Conservation (phyloP, 2,329 filamentous ascomycete genomes). For the Penicillium sp. region DNA sequence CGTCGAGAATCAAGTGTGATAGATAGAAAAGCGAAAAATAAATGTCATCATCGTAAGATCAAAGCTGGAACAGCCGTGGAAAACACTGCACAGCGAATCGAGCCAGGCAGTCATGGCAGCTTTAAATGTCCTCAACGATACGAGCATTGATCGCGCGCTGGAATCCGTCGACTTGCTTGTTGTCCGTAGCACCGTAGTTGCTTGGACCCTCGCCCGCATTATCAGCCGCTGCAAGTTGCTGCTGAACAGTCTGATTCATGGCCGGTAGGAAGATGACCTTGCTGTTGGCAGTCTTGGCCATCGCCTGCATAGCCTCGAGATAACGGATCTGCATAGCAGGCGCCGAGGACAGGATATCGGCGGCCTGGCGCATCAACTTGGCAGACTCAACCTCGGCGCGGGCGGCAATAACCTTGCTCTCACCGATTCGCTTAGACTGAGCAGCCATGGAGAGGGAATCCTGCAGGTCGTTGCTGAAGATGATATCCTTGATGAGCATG, state of each 20-base stretch:
- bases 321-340: slow-evolving; percentile 99
- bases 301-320: slow-evolving; percentile 97
- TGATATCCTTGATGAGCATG: slow-evolving; percentile 99
- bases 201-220: slow-evolving; percentile 60
- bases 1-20: slow-evolving; percentile 7
- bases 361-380: slow-evolving; percentile 82
- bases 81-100: not conserved
- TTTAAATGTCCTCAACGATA: slow-evolving; percentile 81
- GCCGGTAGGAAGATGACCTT: slow-evolving; percentile 85
- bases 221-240: slow-evolving; percentile 55
- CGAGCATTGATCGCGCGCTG: slow-evolving; percentile 80
- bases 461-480: slow-evolving; percentile 94
- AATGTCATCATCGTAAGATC: slow-evolving; percentile 21
- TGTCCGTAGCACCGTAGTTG: slow-evolving; percentile 46
- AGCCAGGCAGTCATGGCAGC: not conserved
- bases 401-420: slow-evolving; percentile 96
- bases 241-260: slow-evolving; percentile 61
- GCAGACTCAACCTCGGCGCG: slow-evolving; percentile 95
- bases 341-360: slow-evolving; percentile 87
- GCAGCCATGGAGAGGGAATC: slow-evolving; percentile 97
- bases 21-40: slow-evolving; percentile 20
- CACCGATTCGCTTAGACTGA: slow-evolving; percentile 96
- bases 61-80: not conserved
- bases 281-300: slow-evolving; percentile 90
- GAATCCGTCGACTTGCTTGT: slow-evolving; percentile 62